Evolutionary conservation across 78 protist species (phyloP), one percentile per base, ranked within the genome.

Genomic region (Dictyostelium brefeldianum): DNA sequence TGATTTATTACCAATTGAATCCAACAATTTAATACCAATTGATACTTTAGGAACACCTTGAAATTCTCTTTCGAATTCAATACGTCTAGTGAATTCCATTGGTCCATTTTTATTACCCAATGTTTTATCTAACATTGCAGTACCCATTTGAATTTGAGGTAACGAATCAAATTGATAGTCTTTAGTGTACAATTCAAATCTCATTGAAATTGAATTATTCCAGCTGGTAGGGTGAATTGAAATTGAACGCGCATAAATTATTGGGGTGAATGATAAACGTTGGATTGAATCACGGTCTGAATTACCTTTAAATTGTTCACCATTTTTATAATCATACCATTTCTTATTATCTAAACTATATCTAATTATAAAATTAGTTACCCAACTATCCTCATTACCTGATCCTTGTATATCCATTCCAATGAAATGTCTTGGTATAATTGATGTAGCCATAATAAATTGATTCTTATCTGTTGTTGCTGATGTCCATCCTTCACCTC

Each of bases 291-390:
- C 29, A 27, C 54, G 17, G 53, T 80, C 87, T 46, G 36, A 62
- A 27, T 80, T 80, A 1, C 71, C 87, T 43, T 29, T 54, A 46
- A 80, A 62, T 1, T 41, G 10, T 80, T 56, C 73, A 25, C 87
- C 75, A 62, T 62, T 46, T 8, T 77, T 77, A 43, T 36, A 77
- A 8, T 46, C 67, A 46, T 31, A 46, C 73, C 73, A 80, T 29
- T 31, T 80, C 53, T 53, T 62, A 43, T 62, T 62, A 62, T 80
- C 74, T 36, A 56, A 57, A 80, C 71, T 62, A 47, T 80, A 80
- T 41, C 57, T 46, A 31, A 80, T 43, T 15, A 25, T 41, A 69
- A 29, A 80, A 41, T 51, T 53, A 22, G 87, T 62, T 17, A 80
- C 64, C 54, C 48, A 80, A 46, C 43, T 27, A 3, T 27, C 50